These are phyloP conservation scores for Microcyclospora tardicrescens DNA, from an alignment of 2,329 filamentous ascomycete genomes.

Conservation along the genomic window DNA sequence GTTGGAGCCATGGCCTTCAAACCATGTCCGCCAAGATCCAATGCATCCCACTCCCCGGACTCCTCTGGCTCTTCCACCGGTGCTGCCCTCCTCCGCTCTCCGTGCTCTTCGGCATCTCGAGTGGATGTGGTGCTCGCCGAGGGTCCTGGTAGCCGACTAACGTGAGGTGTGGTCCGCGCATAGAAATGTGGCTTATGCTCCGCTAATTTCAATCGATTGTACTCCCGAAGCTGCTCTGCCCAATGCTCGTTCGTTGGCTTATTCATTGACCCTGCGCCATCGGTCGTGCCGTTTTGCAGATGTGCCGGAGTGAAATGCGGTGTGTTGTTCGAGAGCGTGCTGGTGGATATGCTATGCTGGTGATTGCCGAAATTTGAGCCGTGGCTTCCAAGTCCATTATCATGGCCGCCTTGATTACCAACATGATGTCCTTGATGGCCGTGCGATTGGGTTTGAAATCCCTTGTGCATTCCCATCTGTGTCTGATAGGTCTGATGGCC, in stretches of 20 bases:
- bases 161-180: conserved; percentile 47
- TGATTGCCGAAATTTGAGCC: conserved; percentile 46
- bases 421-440: conserved; percentile 24
- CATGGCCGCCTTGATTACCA: conserved; percentile 33
- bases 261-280: conserved; percentile 36
- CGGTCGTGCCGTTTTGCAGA: conserved; percentile 47
- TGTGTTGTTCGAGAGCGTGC: conserved; percentile 51
- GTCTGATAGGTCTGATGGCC: conserved; percentile 42
- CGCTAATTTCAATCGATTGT: conserved; percentile 16
- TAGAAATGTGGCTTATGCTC: conserved; percentile 50
- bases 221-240: conserved; percentile 65
- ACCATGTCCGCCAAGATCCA: conserved; percentile 94
- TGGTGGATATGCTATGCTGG: conserved; percentile 46
- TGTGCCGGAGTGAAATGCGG: conserved; percentile 48
- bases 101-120: conserved; percentile 40
- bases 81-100: conserved; percentile 44
- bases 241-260: conserved; percentile 60
- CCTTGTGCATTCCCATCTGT: conserved; percentile 54
- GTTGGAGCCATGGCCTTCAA: conserved; percentile 66
- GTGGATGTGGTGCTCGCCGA: conserved; percentile 32
- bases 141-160: conserved; percentile 14
- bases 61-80: conserved; percentile 44
- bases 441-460: conserved; percentile 50
- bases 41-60: conserved; percentile 64
- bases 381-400: conserved; percentile 39